Evolutionary conservation across 108 stramenopile genomes (phyloP), one percentile per base, ranked within the genome.

Genomic region (Cyclotella cryptica): DNA sequence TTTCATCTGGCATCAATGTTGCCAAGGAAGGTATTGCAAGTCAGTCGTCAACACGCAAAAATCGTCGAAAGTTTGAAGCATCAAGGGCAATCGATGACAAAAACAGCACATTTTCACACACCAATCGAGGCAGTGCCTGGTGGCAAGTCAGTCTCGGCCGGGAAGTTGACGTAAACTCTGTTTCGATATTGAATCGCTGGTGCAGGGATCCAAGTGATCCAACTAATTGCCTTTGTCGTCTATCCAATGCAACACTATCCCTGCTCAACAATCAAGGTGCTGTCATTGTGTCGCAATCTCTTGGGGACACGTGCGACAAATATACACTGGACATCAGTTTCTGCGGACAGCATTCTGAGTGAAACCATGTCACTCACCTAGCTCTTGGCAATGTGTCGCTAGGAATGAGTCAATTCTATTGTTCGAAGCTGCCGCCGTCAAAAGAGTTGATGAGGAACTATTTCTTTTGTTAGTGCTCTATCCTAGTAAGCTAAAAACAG

Each of bases 61-160:
- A 58, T 58, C 18, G 3, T 49, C 9, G 9, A 49, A 49, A 49
- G 47, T 58, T 28, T 58, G 3, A 14, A 28, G 57, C 57, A 58
- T 26, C 19, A 13, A 28, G 4, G 12, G 19, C 57, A 58, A 21
- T 58, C 22, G 14, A 58, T 58, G 57, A 21, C 13, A 28, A 58
- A 3, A 58, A 21, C 5, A 58, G 22, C 24, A 58, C 24, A 21
- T 58, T 58, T 58, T 58, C 57, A 26, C 57, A 58, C 27, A 58
- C 57, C 27, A 58, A 27, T 27, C 10, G 24, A 3, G 26, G 26
- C 27, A 28, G 26, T 27, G 24, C 57, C 4, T 58, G 27, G 22
- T 28, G 22, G 22, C 26, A 24, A 21, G 27, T 58, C 6, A 9
- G 22, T 58, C 27, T 58, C 4, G 57, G 57, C 17, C 22, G 9